Conservation (phyloP, 1,284 basidiomycete species). For the Gyrodon tennesseensis region DNA sequence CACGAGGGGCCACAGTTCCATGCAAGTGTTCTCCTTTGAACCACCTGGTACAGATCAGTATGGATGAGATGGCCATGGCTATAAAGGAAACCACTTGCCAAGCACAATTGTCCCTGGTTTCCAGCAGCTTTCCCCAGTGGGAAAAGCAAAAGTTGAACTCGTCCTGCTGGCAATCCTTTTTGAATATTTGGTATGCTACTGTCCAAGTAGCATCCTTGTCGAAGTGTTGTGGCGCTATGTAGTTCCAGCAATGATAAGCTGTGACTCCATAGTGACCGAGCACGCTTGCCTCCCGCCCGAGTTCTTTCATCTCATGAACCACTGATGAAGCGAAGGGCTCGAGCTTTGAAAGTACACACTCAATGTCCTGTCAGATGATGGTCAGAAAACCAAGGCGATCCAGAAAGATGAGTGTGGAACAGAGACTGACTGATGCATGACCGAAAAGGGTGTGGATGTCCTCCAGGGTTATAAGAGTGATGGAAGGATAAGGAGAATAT, state of each 20-base stretch:
- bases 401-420: neutral
- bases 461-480: too few relatives aligned
- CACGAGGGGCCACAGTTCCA: neutral
- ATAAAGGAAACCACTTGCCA: neutral
- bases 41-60: too few relatives aligned
- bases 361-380: conserved; percentile 3
- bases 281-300: neutral
- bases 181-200: neutral
- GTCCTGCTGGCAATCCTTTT: neutral
- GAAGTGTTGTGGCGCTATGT: neutral
- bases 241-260: conserved; percentile 15
- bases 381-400: neutral
- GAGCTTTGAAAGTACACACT: conserved; percentile 3
- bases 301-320: neutral
- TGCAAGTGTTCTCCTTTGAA: neutral
- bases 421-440: neutral
- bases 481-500: neutral
- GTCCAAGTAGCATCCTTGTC: conserved; percentile 5
- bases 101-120: neutral
- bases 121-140: neutral
- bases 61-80: too few relatives aligned
- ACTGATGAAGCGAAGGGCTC: neutral
- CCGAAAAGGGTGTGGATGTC: neutral
- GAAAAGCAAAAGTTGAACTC: conserved; percentile 1
- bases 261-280: conserved; percentile 15